Evolutionary conservation across 148 eudicot species (phyloP), one percentile per base, ranked within the genome.

Genomic region (Salicornia ramosissima): DNA sequence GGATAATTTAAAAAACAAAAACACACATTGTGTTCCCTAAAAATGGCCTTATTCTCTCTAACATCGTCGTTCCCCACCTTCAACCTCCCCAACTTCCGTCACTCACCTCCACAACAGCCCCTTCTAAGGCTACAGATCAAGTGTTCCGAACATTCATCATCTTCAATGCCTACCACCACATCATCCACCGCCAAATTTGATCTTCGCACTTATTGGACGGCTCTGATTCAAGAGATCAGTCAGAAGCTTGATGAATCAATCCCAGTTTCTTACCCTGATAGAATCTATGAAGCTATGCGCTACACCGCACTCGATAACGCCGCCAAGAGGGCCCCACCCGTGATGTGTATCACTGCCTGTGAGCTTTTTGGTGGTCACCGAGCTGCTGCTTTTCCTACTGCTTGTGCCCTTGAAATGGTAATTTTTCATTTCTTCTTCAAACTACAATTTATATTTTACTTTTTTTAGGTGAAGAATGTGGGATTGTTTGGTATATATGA

Each of bases 371-470:
- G 92, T 29, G 92, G 92, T 29, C 58, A 81, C 65, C 90, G 97
- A 42, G 79, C 59, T 51, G 90, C 97, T 40, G 97, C 96, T 68
- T 91, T 85, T 65, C 97, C 95, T 50, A 91, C 97, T 49, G 97
- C 97, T n/a, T 91, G 97, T 62, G 97, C 97, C 66, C 94, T 91
- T 58, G 97, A 91, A 81, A 91, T 91, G 97, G 96, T 89, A 34
- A 22, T 9, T 14, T 15, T 11, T 11, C 18, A 6, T 40, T 40
- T 40, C 1, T n/a, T n/a, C n/a, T n/a, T n/a, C n/a, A n/a, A n/a
- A n/a, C n/a, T n/a, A n/a, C n/a, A n/a, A n/a, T n/a, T n/a, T n/a
- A n/a, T n/a, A n/a, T n/a, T n/a, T n/a, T n/a, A n/a, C n/a, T n/a
- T n/a, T n/a, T n/a, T n/a, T n/a, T n/a, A n/a, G n/a, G n/a, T n/a